Conservation (phyloP, 139 green algal species). For the Tetradesmus obliquus region DNA sequence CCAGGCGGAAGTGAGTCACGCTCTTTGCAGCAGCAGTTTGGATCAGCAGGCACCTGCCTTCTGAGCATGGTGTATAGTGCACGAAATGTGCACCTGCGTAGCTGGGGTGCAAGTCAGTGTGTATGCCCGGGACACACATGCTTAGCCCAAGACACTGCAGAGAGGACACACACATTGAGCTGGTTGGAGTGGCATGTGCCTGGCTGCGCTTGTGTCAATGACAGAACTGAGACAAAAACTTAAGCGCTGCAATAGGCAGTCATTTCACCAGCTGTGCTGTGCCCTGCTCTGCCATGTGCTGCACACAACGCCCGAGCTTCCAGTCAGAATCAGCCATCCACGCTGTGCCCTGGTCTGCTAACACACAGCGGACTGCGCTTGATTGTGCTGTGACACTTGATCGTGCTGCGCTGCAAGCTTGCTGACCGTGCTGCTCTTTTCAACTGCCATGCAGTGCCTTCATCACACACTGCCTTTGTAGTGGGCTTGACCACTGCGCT, state of each 20-base stretch:
- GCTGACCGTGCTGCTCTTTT: conserved; percentile 47
- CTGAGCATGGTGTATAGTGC: background rate
- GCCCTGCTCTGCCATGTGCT: background rate
- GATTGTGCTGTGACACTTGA: no score
- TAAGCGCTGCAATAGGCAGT: no score
- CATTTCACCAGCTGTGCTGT: conserved; percentile 45
- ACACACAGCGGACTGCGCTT: no score
- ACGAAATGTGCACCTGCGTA: conserved; percentile 63
- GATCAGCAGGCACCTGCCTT: background rate
- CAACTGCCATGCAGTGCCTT: conserved; percentile 79
- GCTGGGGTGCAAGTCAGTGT: conserved; percentile 22
- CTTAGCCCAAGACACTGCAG: background rate
- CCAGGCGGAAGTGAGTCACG: conserved; percentile 46
- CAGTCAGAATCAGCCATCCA: no score
- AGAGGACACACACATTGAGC: no score
- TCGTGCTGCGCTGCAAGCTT: background rate
- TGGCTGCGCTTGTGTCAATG: no score
- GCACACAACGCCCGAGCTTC: background rate
- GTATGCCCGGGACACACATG: conserved; percentile 63
- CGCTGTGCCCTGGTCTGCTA: no score
- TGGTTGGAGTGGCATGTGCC: no score
- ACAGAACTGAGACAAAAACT: no score
- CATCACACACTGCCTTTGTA: conserved; percentile 80
- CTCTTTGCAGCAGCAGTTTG: background rate
- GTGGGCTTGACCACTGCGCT: conserved; percentile 78